phyloP scores from a whole-genome alignment of 257 asterid species.

The Jasminum sambac region DNA sequence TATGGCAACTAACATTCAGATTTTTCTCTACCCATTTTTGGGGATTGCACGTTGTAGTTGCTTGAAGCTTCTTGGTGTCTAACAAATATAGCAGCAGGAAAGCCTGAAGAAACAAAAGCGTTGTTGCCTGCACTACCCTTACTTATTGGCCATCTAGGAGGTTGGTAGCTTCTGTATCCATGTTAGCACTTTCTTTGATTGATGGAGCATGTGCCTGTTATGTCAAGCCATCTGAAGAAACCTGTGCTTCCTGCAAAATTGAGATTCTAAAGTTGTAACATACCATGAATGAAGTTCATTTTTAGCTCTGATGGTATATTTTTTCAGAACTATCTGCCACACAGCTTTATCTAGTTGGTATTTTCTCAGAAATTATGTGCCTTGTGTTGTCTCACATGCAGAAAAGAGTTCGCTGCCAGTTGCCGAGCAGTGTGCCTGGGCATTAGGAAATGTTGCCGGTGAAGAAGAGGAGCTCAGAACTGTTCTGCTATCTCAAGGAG shows the following conservation, averaged over 20 bases:
- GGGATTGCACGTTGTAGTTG: slow-evolving; percentile 45
- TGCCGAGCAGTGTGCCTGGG: slow-evolving; percentile 99
- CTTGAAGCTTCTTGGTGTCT: slow-evolving; percentile 99
- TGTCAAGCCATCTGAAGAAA: not conserved
- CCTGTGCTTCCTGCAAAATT: not conserved
- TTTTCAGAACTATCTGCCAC: not conserved
- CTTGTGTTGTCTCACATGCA: slow-evolving; percentile 27
- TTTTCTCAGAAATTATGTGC: slow-evolving; percentile 1
- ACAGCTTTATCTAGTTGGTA: not conserved
- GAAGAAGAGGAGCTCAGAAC: slow-evolving; percentile 90
- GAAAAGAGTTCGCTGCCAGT: slow-evolving; percentile 86
- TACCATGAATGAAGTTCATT: slow-evolving; percentile 11
- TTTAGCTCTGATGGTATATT: slow-evolving; percentile 8
- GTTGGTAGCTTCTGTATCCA: slow-evolving; percentile 43
- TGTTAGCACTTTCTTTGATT: slow-evolving; percentile 15
- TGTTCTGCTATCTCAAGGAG: slow-evolving; percentile 84
- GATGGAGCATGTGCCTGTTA: slow-evolving; percentile 6
- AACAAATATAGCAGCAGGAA: slow-evolving; percentile 96
- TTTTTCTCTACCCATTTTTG: not conserved
- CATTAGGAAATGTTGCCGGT: slow-evolving; percentile 96
- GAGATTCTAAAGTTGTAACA: slow-evolving; percentile 2
- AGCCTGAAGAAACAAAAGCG: slow-evolving; percentile 87
- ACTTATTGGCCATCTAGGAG: slow-evolving; percentile 97
- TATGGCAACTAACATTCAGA: not conserved
- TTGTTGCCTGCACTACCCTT: slow-evolving; percentile 87